A percentile compares a stretch with the other conserved stretches of the same genome.
These are phyloP conservation scores for Fraxinus baroniana DNA, from an alignment of 305 asterid genomes.

Conservation along the genomic window DNA sequence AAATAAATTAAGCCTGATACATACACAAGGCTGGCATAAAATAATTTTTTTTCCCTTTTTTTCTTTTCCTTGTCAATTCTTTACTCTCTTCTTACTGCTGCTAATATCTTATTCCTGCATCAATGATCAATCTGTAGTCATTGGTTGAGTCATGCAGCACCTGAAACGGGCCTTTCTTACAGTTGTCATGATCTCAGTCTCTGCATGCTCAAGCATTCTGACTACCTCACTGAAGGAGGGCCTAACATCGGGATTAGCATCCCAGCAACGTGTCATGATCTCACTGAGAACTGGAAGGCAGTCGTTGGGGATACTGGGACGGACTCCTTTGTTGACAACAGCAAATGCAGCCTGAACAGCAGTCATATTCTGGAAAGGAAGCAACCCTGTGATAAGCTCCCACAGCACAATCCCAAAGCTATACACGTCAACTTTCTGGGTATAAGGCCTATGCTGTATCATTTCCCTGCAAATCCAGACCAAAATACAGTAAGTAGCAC, in stretches of 20 bases:
- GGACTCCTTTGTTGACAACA: slow-evolving; percentile 90
- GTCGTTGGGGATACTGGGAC: slow-evolving; percentile 76
- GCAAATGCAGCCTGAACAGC: slow-evolving; percentile 98
- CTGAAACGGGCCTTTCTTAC: slow-evolving; percentile 98
- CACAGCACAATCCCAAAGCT: slow-evolving; percentile 97
- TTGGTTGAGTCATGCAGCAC: slow-evolving; percentile 92
- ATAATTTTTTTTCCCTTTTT: slow-evolving; percentile 18
- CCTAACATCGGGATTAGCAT: slow-evolving; percentile 72
- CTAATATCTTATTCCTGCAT: slow-evolving; percentile 14
- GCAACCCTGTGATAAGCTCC: slow-evolving; percentile 94
- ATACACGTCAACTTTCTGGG: slow-evolving; percentile 90
- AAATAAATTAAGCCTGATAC: slow-evolving; percentile 35
- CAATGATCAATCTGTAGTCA: slow-evolving; percentile 63
- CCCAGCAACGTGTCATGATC: slow-evolving; percentile 96
- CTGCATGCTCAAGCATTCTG: slow-evolving; percentile 87
- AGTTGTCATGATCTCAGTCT: slow-evolving; percentile 77
- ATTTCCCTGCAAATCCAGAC: slow-evolving; percentile 65
- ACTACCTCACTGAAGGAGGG: slow-evolving; percentile 84
- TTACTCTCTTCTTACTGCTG: slow-evolving; percentile 34
- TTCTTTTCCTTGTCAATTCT: slow-evolving; percentile 23
- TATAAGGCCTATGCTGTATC: slow-evolving; percentile 95
- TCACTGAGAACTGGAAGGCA: slow-evolving; percentile 76
- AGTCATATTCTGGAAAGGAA: slow-evolving; percentile 90
- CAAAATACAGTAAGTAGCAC: not conserved
- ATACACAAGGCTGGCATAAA: slow-evolving; percentile 24